phyloP scores from a whole-genome alignment of 2,329 filamentous ascomycete species.

The Verticillium nonalfalfae region DNA sequence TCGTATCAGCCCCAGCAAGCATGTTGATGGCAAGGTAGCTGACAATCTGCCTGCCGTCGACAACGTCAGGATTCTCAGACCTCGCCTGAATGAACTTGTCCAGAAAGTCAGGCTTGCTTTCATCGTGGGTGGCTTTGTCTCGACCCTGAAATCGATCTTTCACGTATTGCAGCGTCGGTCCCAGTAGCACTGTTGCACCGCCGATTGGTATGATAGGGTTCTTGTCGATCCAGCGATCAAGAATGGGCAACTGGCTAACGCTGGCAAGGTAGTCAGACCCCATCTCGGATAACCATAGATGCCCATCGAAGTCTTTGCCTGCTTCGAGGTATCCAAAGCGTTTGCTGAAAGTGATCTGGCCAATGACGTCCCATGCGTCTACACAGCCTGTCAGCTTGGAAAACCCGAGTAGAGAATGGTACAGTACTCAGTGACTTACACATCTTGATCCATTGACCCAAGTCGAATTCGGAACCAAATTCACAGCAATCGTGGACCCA shows the following conservation, averaged over 20 bases:
- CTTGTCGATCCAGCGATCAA: slow-evolving; percentile 38
- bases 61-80: slow-evolving; percentile 19
- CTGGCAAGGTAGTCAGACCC: slow-evolving; percentile 41
- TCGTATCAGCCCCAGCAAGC: slow-evolving; percentile 54
- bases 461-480: slow-evolving; percentile 24
- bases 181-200: slow-evolving; percentile 9
- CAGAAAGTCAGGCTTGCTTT: slow-evolving; percentile 19
- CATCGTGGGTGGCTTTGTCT: slow-evolving; percentile 4
- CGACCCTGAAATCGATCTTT: slow-evolving; percentile 10
- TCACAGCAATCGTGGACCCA: neutral
- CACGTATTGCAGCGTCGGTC: slow-evolving; percentile 8
- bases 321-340: slow-evolving; percentile 46
- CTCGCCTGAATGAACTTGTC: slow-evolving; percentile 28
- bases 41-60: neutral
- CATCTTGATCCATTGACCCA: slow-evolving; percentile 35
- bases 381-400: neutral
- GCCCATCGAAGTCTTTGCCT: slow-evolving; percentile 41
- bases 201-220: slow-evolving; percentile 36
- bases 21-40: slow-evolving; percentile 8
- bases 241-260: slow-evolving; percentile 42
- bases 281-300: slow-evolving; percentile 44
- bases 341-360: slow-evolving; percentile 43
- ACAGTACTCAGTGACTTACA: neutral
- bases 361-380: slow-evolving; percentile 39
- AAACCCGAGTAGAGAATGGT: neutral